These are phyloP conservation scores for Gossypium lobatum DNA, from an alignment of 441 rosid species.

Conservation along the genomic window DNA sequence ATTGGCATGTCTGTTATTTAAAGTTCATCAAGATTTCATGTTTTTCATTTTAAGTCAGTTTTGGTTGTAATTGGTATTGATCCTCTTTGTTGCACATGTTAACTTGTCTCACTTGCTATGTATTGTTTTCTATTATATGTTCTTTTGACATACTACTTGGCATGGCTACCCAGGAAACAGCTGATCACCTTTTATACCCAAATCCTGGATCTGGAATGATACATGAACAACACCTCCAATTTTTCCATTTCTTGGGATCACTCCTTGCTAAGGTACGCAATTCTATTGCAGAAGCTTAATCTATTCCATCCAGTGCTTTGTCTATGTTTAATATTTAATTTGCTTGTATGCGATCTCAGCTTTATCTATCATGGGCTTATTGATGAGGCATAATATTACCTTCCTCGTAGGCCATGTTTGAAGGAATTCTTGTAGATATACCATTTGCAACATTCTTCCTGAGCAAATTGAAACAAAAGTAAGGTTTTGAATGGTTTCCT, in stretches of 20 bases:
- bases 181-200: conserved; percentile 94
- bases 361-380: conserved; percentile 7
- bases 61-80: background rate
- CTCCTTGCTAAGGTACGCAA: conserved; percentile 80
- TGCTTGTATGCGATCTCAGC: background rate
- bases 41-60: background rate
- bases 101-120: background rate
- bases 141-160: conserved; percentile 18
- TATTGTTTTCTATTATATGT: background rate
- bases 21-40: background rate
- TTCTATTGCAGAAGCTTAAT: conserved; percentile 7
- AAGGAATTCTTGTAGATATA: conserved; percentile 97
- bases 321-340: conserved; percentile 2
- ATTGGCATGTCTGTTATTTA: background rate
- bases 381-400: conserved; percentile 7
- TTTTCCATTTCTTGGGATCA: conserved; percentile 92
- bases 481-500: conserved; percentile 16
- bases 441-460: conserved; percentile 98
- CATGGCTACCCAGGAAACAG: conserved; percentile 58
- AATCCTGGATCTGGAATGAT: conserved; percentile 98
- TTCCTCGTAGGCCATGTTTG: conserved; percentile 90
- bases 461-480: conserved; percentile 97
- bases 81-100: background rate
- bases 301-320: background rate
- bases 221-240: conserved; percentile 95